A percentile compares a stretch with the other conserved stretches of the same genome.
Conservation (phyloP, 2,329 filamentous ascomycete genomes). For the Arthrobotrys sphaeroides region DNA sequence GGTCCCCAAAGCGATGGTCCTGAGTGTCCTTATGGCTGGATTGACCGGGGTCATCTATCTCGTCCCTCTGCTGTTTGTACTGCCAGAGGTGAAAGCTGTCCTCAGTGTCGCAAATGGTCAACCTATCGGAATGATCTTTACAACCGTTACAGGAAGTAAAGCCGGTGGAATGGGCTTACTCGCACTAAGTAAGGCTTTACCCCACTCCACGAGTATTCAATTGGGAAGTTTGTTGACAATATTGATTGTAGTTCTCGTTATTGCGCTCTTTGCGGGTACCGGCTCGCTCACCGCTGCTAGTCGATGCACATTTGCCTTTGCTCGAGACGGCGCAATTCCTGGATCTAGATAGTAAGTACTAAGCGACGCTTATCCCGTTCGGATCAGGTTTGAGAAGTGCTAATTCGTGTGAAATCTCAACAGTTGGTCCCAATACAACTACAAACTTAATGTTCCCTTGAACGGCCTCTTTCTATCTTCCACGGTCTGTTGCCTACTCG, state of each 20-base stretch:
- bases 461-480: conserved; percentile 75
- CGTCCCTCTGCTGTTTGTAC: conserved; percentile 78
- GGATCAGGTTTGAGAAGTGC: neutral
- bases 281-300: conserved; percentile 78
- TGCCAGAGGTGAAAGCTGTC: conserved; percentile 73
- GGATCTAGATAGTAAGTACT: conserved; percentile 68
- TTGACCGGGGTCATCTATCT: conserved; percentile 74
- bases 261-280: conserved; percentile 79
- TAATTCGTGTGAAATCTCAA: conserved; percentile 20
- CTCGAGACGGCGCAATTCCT: conserved; percentile 77
- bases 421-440: conserved; percentile 72
- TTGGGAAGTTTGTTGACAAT: neutral
- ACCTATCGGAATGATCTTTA: conserved; percentile 77
- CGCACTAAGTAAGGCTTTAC: conserved; percentile 67
- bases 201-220: neutral
- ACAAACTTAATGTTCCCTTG: conserved; percentile 74
- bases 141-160: conserved; percentile 76
- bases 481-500: conserved; percentile 74
- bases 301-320: conserved; percentile 79
- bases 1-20: conserved; percentile 75
- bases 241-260: conserved; percentile 69
- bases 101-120: conserved; percentile 75
- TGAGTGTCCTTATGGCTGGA: conserved; percentile 74
- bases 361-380: neutral
- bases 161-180: conserved; percentile 78